Base-by-base conservation (phyloP, 2,329 filamentous ascomycete species). In the Hypoxylon sp. region DNA sequence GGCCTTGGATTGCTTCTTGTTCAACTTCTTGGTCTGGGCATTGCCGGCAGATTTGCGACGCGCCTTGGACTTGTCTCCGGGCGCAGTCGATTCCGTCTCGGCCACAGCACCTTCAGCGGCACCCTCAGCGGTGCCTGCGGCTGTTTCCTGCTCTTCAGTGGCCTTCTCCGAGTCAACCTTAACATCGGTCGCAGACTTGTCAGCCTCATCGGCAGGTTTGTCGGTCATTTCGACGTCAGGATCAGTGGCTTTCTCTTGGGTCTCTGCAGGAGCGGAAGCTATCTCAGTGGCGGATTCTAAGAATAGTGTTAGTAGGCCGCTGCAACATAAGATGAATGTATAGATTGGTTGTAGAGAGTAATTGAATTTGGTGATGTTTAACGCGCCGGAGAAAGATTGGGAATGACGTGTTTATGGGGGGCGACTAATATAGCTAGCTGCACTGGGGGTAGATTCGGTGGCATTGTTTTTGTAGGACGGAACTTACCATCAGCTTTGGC, bases 1-100 rank as follows among this genome's bases (percentile, higher is more conserved):
- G 69, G 87, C 86, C 82, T 90, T 91, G 52, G 92, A 94, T 78
- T 90, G 92, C 85, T 96, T 97, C 84, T 91, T 93, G 84, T 90
- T 96, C 69, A 94, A 85, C 80, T 94, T 94, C 85, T 94, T 94
- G 74, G 81, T 84, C 82, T 92, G 94, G 22, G 91, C 85, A 47
- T 86, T 87, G 62, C 85, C 86, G 46, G 85, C 85, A 24, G 93
- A 97, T 86, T 96, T 96, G 83, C 93, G 92, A 78, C 86, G 86
- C 69, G 83, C 79, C 75, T 88, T 88, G 22, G 74, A 73, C 59
- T 78, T 78, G 59, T 75, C 67, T 19, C 68, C 63, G 5, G 71
- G 63, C 8, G 67, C 64, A 19, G 71, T 65, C 22, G 67, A 69
- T 39, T 72, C 70, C 1, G 66, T 50, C 13, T 73, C 66, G 3